Evolutionary conservation across 2,329 filamentous ascomycete species (phyloP).

Genomic region (Fusarium citri): DNA sequence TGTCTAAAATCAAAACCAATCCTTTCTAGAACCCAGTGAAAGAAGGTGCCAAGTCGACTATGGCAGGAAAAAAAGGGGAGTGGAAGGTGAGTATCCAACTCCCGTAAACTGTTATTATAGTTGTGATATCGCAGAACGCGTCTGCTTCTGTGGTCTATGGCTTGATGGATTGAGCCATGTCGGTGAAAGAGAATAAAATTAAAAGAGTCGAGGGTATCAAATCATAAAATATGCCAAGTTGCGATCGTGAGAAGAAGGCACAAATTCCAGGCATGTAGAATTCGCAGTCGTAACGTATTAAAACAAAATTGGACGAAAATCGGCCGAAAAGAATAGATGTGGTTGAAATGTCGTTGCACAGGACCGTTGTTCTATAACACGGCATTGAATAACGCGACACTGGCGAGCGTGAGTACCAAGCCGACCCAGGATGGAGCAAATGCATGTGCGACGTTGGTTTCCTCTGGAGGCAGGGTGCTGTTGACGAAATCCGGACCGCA

Average conservation of each 20-base stretch:
- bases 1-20: slow-evolving; percentile 19
- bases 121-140: slow-evolving; percentile 8
- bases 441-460: slow-evolving; percentile 26
- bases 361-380: slow-evolving; percentile 32
- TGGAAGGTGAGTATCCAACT: slow-evolving; percentile 2
- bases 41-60: slow-evolving; percentile 10
- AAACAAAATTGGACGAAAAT: slow-evolving; percentile 14
- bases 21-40: slow-evolving; percentile 17
- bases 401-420: slow-evolving; percentile 28
- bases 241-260: slow-evolving; percentile 33
- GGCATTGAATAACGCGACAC: slow-evolving; percentile 29
- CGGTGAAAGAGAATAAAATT: slow-evolving; percentile 2
- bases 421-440: slow-evolving; percentile 36
- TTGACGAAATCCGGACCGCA: slow-evolving; percentile 71
- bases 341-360: not conserved
- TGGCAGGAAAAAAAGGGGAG: slow-evolving; percentile 7
- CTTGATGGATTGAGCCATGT: not conserved
- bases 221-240: slow-evolving; percentile 40
- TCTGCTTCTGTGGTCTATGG: slow-evolving; percentile 9
- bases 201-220: slow-evolving; percentile 43
- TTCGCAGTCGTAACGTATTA: slow-evolving; percentile 35
- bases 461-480: slow-evolving; percentile 59
- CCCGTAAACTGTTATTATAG: slow-evolving; percentile 28
- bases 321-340: not conserved
- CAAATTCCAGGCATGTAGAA: slow-evolving; percentile 16